Evolutionary conservation across 441 rosid species (phyloP), one percentile per base, ranked within the genome.

Genomic region (Breynia disticha): DNA sequence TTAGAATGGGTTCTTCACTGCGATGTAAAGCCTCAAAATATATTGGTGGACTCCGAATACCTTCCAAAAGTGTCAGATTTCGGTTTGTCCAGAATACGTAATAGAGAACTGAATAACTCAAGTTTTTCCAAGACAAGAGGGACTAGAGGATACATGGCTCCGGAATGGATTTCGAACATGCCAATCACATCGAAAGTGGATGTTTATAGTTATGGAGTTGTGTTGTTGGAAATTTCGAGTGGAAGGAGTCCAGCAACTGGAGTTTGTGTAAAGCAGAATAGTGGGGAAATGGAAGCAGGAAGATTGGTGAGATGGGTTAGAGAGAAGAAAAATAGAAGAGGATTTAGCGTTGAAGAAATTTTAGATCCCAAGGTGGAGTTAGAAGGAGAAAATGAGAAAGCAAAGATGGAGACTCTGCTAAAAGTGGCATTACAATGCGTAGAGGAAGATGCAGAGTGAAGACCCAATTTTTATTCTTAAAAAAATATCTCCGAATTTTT

Each of bases 81-180:
- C 19, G 66, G 66, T 7, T 37, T 67, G 1, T 61, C 71, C 2
- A 46, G 22, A 24, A 39, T 52, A 15, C 43, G 52, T 7, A 57
- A 56, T 13, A 57, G 72, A 52, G 48, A 56, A 4, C n/a, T 5
- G 8, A 16, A 13, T 1, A 18, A 11, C 7, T 12, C 16, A 17
- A 18, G 18, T 6, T 57, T 57, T 28, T 56, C 65, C 17, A 50
- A 18, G 35, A 55, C 55, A 6, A 66, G 70, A 46, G 70, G 70
- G 13, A 66, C 70, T 1, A 55, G 58, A 60, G 70, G 70, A 10
- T 60, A 66, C 53, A 66, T 66, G 70, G 70, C 65, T n/a, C 70
- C 70, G 0, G 70, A 66, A 38, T 66, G 70, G 70, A 41, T 60
- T 2, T 35, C 44, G 3, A 60, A 60, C n/a, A 19, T 17, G 12